Conservation (phyloP, 805 yeast genomes). For the Schwanniomyces vanrijiae region DNA sequence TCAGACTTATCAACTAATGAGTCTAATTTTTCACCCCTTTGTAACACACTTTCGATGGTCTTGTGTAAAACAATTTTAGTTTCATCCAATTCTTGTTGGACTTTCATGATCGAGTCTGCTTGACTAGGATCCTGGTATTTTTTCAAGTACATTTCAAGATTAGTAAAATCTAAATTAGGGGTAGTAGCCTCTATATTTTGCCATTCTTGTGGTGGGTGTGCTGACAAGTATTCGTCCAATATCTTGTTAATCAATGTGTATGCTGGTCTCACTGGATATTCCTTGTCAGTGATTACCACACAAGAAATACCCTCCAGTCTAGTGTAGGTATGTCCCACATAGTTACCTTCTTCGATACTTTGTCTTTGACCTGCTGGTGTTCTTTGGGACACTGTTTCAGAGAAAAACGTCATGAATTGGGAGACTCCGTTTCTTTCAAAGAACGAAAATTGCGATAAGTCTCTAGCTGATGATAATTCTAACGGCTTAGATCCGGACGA, state of each 20-base stretch:
- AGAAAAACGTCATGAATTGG: slow-evolving; percentile 93
- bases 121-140: slow-evolving; percentile 96
- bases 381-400: slow-evolving; percentile 86
- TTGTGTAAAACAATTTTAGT: slow-evolving; percentile 95
- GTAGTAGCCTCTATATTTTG: slow-evolving; percentile 42
- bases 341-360: slow-evolving; percentile 86
- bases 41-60: slow-evolving; percentile 90
- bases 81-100: slow-evolving; percentile 96
- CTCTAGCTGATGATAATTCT: slow-evolving; percentile 78
- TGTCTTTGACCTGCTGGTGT: slow-evolving; percentile 91
- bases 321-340: slow-evolving; percentile 88
- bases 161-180: slow-evolving; percentile 51
- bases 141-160: slow-evolving; percentile 65
- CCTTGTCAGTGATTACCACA: slow-evolving; percentile 89
- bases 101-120: slow-evolving; percentile 96
- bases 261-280: slow-evolving; percentile 96
- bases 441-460: slow-evolving; percentile 81
- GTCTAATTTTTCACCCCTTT: slow-evolving; percentile 95
- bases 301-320: slow-evolving; percentile 90
- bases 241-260: slow-evolving; percentile 88
- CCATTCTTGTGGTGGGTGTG: slow-evolving; percentile 80
- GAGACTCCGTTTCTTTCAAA: slow-evolving; percentile 81
- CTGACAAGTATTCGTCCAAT: slow-evolving; percentile 83
- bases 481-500: slow-evolving; percentile 59
- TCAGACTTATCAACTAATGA: slow-evolving; percentile 93